Conservation (phyloP, 1,139 yeast species). For the Neolecta irregularis region DNA sequence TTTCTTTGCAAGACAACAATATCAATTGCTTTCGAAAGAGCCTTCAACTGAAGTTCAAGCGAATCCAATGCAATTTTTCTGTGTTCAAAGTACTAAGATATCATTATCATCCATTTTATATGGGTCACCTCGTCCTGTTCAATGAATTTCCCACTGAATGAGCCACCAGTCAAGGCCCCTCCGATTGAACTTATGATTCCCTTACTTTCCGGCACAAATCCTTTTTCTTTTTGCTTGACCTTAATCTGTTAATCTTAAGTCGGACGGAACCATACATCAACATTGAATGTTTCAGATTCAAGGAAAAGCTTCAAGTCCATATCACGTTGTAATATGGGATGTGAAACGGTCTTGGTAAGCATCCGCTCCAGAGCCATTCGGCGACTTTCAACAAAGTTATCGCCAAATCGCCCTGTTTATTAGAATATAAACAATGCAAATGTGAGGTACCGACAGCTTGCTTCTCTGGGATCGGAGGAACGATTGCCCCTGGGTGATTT, state of each 20-base stretch:
- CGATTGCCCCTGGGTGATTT: conserved; percentile 76
- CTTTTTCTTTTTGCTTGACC: conserved; percentile 17
- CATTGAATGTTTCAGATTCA: conserved; percentile 52
- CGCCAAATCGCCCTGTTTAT: conserved; percentile 31
- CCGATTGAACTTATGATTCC: conserved; percentile 51
- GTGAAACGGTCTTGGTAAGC: conserved; percentile 53
- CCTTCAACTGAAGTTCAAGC: conserved; percentile 56
- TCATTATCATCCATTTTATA: not conserved
- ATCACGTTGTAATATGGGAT: conserved; percentile 47
- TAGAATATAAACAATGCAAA: not conserved
- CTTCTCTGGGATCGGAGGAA: conserved; percentile 96
- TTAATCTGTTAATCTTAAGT: not conserved
- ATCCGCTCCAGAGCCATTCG: conserved; percentile 75
- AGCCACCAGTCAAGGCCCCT: conserved; percentile 19
- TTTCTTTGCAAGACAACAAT: conserved; percentile 58
- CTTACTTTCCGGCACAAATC: conserved; percentile 9
- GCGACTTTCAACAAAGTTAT: conserved; percentile 74
- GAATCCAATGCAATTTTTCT: conserved; percentile 56
- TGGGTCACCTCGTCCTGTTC: conserved; percentile 44
- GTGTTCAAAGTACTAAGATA: conserved; percentile 41
- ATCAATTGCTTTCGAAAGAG: conserved; percentile 58
- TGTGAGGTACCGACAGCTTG: conserved; percentile 55
- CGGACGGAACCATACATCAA: conserved; percentile 28
- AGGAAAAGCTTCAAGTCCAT: conserved; percentile 64
- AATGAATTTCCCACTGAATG: conserved; percentile 44